Evolutionary conservation across 2,329 filamentous ascomycete species (phyloP).

Genomic region (Fusarium oxysporum): DNA sequence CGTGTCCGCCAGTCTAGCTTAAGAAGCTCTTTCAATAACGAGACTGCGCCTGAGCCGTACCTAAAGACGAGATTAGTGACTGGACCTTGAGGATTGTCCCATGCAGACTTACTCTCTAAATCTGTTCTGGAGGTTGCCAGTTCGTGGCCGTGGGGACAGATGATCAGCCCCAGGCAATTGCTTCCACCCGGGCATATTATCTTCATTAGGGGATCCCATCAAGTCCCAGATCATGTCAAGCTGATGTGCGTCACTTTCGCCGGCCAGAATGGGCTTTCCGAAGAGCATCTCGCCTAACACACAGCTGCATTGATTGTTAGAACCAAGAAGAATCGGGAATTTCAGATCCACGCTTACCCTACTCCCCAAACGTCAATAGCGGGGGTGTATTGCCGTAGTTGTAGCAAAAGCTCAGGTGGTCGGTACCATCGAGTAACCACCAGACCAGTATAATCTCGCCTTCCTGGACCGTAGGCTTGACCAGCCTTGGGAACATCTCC

Average conservation of each 20-base stretch:
- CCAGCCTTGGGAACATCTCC: conserved; percentile 82
- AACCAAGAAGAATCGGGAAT: background rate
- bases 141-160: conserved; percentile 70
- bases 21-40: conserved; percentile 83
- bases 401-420: conserved; percentile 90
- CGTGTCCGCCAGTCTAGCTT: conserved; percentile 89
- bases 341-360: conserved; percentile 68
- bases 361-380: conserved; percentile 99
- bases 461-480: conserved; percentile 83
- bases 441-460: conserved; percentile 92
- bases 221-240: conserved; percentile 94
- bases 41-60: conserved; percentile 77
- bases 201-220: conserved; percentile 88
- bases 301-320: conserved; percentile 69
- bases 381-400: conserved; percentile 91
- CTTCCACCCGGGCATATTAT: conserved; percentile 93
- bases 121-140: conserved; percentile 74
- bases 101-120: conserved; percentile 75
- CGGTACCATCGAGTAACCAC: conserved; percentile 98
- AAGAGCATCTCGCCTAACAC: conserved; percentile 98
- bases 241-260: conserved; percentile 89
- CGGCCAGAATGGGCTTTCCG: conserved; percentile 90
- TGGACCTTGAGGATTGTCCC: background rate
- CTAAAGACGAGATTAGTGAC: conserved; percentile 52
- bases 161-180: conserved; percentile 83